Conservation (phyloP, 805 yeast species). For the Metschnikowia lunata region DNA sequence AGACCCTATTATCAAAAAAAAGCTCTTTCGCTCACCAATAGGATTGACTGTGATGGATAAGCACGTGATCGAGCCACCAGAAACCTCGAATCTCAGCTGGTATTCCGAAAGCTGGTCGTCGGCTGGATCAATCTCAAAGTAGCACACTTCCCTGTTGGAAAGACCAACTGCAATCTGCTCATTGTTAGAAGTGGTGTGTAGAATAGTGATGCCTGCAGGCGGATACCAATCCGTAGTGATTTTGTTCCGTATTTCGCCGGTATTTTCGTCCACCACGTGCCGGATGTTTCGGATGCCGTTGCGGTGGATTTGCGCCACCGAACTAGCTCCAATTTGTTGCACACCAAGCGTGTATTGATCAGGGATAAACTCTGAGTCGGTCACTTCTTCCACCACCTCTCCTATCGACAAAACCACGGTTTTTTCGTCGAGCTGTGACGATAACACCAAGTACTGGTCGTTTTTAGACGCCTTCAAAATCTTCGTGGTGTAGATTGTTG, state of each 20-base stretch:
- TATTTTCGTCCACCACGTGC: conserved; percentile 12
- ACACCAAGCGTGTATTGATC: conserved; percentile 62
- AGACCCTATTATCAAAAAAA: conserved; percentile 66
- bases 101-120: conserved; percentile 68
- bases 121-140: conserved; percentile 68
- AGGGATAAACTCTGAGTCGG: conserved; percentile 56
- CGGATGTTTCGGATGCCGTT: conserved; percentile 60
- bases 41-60: conserved; percentile 45
- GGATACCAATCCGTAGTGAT: conserved; percentile 65
- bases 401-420: conserved; percentile 76
- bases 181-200: conserved; percentile 56
- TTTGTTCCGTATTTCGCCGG: conserved; percentile 5
- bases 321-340: conserved; percentile 57
- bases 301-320: conserved; percentile 69
- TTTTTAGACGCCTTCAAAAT: conserved; percentile 37
- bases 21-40: conserved; percentile 42
- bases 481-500: conserved; percentile 61
- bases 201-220: conserved; percentile 67
- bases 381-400: conserved; percentile 72
- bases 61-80: conserved; percentile 45
- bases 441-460: conserved; percentile 63
- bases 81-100: conserved; percentile 54
- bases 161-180: conserved; percentile 69
- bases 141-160: conserved; percentile 69
- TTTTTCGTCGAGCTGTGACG: conserved; percentile 51